Conservation (phyloP, 1,139 yeast genomes). For the Pichia norvegensis region DNA sequence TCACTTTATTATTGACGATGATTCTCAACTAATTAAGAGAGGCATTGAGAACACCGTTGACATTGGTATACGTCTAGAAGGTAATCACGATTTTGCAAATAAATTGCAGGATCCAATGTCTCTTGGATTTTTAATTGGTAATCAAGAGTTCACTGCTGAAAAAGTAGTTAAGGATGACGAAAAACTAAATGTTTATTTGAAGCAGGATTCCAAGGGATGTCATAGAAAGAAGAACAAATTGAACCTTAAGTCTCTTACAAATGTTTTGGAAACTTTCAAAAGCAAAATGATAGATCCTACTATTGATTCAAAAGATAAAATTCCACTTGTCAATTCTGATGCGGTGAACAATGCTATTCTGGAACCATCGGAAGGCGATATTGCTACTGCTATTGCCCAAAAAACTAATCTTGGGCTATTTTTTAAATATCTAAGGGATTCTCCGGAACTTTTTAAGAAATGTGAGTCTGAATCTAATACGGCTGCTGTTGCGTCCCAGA, state of each 20-base stretch:
- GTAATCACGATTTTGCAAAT: neutral
- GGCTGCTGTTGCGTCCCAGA: conserved; percentile 15
- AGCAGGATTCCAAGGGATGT: conserved; percentile 4
- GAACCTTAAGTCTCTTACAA: conserved; percentile 7
- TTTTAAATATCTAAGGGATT: conserved; percentile 49
- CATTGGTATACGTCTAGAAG: conserved; percentile 4
- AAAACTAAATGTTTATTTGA: conserved; percentile 1
- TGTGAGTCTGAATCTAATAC: conserved; percentile 31
- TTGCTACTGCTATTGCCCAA: conserved; percentile 35
- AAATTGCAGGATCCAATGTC: conserved; percentile 2
- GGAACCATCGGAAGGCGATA: conserved; percentile 26
- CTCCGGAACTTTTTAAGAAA: conserved; percentile 35
- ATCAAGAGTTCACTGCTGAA: conserved; percentile 4
- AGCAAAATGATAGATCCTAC: conserved; percentile 15
- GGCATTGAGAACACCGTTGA: conserved; percentile 9
- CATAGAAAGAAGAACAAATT: conserved; percentile 4
- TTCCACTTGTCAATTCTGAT: conserved; percentile 8
- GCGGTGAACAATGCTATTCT: conserved; percentile 15
- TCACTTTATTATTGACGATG: conserved; percentile 12
- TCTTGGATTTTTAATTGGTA: conserved; percentile 10
- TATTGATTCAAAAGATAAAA: conserved; percentile 8
- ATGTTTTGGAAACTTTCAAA: conserved; percentile 8
- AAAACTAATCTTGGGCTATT: conserved; percentile 41
- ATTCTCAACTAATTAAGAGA: conserved; percentile 10
- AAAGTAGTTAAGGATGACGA: conserved; percentile 2